phyloP scores from a whole-genome alignment of 768 basidiomycete species.

The Omphalotus guepiniiformis region DNA sequence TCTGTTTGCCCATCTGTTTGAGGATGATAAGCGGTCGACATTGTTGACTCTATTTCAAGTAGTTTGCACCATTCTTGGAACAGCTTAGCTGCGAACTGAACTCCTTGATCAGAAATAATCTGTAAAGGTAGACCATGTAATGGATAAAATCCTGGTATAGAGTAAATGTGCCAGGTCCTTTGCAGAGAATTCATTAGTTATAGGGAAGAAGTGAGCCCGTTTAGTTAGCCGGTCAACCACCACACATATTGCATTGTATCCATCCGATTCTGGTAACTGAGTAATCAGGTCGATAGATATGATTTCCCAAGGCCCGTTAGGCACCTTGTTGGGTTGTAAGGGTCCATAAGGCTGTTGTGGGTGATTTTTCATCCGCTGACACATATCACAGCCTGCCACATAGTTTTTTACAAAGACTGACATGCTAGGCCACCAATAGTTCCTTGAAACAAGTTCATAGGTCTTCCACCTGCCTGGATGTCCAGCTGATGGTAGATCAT shows the following conservation, averaged over 20 bases:
- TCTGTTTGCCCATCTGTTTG: slow-evolving; percentile 33
- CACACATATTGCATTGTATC: slow-evolving; percentile 17
- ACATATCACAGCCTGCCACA: slow-evolving; percentile 21
- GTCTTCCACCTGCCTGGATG: too few relatives aligned
- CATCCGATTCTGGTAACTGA: slow-evolving; percentile 13
- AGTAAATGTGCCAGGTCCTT: slow-evolving; percentile 4
- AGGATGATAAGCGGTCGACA: slow-evolving; percentile 6
- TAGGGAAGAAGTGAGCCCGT: background rate
- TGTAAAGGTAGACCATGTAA: slow-evolving; percentile 5
- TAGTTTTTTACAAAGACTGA: slow-evolving; percentile 20
- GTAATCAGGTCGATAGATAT: slow-evolving; percentile 21
- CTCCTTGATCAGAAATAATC: slow-evolving; percentile 8
- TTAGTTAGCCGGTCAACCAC: slow-evolving; percentile 16
- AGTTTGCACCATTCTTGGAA: background rate
- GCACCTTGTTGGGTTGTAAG: slow-evolving; percentile 1
- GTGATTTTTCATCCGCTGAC: slow-evolving; percentile 12
- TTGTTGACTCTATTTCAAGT: background rate
- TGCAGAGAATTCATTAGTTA: background rate
- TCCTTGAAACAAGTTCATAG: slow-evolving; percentile 18
- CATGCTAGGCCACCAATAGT: slow-evolving; percentile 22
- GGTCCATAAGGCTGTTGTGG: background rate
- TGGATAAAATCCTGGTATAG: slow-evolving; percentile 3
- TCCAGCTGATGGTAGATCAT: too few relatives aligned
- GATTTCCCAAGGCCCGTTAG: slow-evolving; percentile 15
- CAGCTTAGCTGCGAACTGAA: slow-evolving; percentile 5